phyloP scores from a whole-genome alignment of 2,329 filamentous ascomycete species.

The Pseudopyricularia cyperi region DNA sequence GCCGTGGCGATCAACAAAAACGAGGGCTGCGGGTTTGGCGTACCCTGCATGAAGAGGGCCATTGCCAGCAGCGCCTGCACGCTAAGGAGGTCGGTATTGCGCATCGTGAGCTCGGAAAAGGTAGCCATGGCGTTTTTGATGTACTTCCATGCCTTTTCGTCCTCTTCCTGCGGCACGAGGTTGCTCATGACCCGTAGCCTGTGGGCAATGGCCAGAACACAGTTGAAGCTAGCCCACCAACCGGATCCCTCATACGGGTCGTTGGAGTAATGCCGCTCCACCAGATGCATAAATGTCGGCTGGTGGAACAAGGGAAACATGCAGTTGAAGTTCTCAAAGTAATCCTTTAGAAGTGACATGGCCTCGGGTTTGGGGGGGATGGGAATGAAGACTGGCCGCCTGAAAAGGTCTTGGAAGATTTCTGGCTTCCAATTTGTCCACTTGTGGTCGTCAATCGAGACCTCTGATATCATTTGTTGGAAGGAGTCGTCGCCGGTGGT shows the following conservation, averaged over 20 bases:
- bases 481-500: slow-evolving; percentile 96
- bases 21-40: slow-evolving; percentile 88
- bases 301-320: slow-evolving; percentile 97
- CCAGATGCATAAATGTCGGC: slow-evolving; percentile 94
- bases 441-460: slow-evolving; percentile 86
- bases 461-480: slow-evolving; percentile 83
- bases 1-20: slow-evolving; percentile 86
- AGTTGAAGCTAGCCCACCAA: slow-evolving; percentile 97
- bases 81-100: slow-evolving; percentile 87
- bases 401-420: slow-evolving; percentile 86
- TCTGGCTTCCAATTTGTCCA: slow-evolving; percentile 99
- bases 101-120: slow-evolving; percentile 84
- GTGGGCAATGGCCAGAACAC: slow-evolving; percentile 85
- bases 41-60: slow-evolving; percentile 89
- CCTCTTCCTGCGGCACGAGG: slow-evolving; percentile 77
- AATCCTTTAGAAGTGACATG: slow-evolving; percentile 78
- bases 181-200: slow-evolving; percentile 92
- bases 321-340: slow-evolving; percentile 97
- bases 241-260: slow-evolving; percentile 91
- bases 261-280: slow-evolving; percentile 83
- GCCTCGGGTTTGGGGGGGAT: slow-evolving; percentile 81
- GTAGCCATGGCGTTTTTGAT: slow-evolving; percentile 95
- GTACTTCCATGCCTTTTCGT: slow-evolving; percentile 89
- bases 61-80: slow-evolving; percentile 91
- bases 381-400: slow-evolving; percentile 68